A percentile compares a stretch with the other conserved stretches of the same genome.
Conservation (phyloP, 495 filamentous ascomycete species). For the Darksidea phi region DNA sequence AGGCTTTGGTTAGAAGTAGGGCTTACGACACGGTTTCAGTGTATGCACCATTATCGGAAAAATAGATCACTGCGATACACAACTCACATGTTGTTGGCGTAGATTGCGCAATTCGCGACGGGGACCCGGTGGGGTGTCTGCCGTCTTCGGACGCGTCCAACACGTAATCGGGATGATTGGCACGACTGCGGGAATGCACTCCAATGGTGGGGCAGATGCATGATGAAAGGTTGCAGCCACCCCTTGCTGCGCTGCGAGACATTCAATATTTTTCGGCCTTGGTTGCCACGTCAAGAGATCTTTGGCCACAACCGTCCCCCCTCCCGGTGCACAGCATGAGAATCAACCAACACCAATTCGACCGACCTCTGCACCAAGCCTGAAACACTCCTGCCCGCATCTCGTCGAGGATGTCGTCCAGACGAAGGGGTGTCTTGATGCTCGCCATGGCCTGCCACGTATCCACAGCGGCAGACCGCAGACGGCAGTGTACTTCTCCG, state of each 20-base stretch:
- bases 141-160: background rate
- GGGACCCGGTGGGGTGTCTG: constrained; percentile 1
- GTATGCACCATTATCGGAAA: background rate
- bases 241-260: constrained; percentile 32
- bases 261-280: constrained; percentile 19
- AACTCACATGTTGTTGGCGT: constrained; percentile 1
- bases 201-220: constrained; percentile 23
- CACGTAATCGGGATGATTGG: constrained; percentile 32
- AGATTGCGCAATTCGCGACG: background rate
- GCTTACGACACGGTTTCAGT: background rate
- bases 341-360: constrained; percentile 25
- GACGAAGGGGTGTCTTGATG: constrained; percentile 20
- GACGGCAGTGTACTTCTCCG: constrained; percentile 18
- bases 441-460: constrained; percentile 32
- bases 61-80: background rate
- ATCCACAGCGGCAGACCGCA: constrained; percentile 17
- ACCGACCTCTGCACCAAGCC: constrained; percentile 22
- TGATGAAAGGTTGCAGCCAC: constrained; percentile 23
- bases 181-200: constrained; percentile 21
- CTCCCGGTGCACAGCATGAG: constrained; percentile 31
- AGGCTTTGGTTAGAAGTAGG: background rate
- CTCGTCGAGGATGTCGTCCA: constrained; percentile 14
- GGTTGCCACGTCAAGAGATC: constrained; percentile 28
- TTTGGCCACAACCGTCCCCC: constrained; percentile 21
- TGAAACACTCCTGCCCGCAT: constrained; percentile 18